These are phyloP conservation scores for Coccomyxa subellipsoidea DNA, from an alignment of 163 green algal species.

Conservation along the genomic window DNA sequence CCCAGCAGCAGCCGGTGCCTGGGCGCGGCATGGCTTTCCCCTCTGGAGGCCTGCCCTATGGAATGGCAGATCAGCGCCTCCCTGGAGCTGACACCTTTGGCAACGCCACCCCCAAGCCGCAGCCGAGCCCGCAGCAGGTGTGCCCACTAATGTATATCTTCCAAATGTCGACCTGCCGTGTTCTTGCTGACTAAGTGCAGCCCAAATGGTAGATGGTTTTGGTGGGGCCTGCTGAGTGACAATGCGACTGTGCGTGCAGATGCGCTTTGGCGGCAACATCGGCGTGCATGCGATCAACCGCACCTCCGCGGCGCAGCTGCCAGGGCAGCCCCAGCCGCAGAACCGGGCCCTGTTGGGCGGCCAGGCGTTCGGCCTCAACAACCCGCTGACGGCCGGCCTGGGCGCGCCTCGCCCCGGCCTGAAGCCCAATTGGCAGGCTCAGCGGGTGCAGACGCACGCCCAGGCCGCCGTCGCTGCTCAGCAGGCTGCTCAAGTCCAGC, in stretches of 20 bases:
- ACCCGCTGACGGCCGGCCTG: background rate
- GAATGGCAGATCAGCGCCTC: background rate
- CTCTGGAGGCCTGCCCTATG: background rate
- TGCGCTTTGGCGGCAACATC: slow-evolving; percentile 6
- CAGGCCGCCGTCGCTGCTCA: background rate
- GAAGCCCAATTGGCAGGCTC: background rate
- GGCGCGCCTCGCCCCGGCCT: background rate
- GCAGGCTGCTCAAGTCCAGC: background rate
- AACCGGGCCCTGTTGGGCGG: background rate
- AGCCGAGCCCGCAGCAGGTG: background rate
- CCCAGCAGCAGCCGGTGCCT: background rate
- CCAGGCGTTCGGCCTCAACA: background rate
- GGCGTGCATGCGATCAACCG: slow-evolving; percentile 2
- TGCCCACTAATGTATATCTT: too few relatives aligned
- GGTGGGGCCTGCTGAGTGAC: too few relatives aligned
- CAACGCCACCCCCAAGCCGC: background rate
- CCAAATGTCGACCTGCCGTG: too few relatives aligned
- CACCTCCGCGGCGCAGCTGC: background rate
- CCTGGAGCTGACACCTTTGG: background rate
- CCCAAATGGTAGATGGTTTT: too few relatives aligned
- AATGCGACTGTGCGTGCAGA: background rate
- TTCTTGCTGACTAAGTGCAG: too few relatives aligned
- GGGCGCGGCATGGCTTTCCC: background rate
- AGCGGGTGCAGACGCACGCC: background rate
- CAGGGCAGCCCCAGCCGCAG: background rate